Percentiles rank a stretch among this genome's conserved stretches.
phyloP scores from a whole-genome alignment of 208 protist genomes.

The Leishmania arabica region DNA sequence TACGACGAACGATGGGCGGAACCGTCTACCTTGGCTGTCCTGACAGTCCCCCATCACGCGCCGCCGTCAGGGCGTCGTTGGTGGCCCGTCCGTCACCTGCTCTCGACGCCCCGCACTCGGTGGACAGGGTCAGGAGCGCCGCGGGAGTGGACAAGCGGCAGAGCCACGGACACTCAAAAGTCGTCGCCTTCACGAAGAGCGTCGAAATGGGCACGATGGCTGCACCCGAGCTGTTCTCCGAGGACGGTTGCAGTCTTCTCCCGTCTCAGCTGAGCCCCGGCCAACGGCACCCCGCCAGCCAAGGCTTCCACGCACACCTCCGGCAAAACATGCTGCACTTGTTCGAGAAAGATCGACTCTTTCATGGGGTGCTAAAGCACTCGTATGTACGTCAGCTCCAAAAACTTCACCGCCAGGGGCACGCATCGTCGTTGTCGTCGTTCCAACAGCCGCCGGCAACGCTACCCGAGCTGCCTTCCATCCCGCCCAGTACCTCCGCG shows the following conservation, averaged over 20 bases:
- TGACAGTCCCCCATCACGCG: neutral
- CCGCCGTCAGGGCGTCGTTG: neutral
- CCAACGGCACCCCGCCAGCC: neutral
- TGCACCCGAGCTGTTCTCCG: neutral
- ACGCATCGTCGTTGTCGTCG: neutral
- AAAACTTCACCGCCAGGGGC: neutral
- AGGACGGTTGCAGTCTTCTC: neutral
- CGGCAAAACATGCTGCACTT: neutral
- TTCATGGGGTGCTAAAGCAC: neutral
- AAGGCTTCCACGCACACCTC: neutral
- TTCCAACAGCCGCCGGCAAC: neutral
- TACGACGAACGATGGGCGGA: neutral
- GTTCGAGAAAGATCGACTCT: neutral
- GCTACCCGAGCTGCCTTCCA: neutral
- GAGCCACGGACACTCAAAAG: neutral
- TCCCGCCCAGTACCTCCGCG: neutral
- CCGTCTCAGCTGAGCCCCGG: neutral
- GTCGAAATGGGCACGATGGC: neutral
- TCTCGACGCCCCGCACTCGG: neutral
- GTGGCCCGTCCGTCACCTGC: neutral
- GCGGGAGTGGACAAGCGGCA: neutral
- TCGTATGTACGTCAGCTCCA: slow-evolving; percentile 6
- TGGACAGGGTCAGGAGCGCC: neutral
- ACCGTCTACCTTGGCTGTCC: neutral
- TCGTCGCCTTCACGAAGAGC: neutral